These are phyloP conservation scores for Boletellus ananiceps DNA, from an alignment of 768 basidiomycete species.

Conservation along the genomic window DNA sequence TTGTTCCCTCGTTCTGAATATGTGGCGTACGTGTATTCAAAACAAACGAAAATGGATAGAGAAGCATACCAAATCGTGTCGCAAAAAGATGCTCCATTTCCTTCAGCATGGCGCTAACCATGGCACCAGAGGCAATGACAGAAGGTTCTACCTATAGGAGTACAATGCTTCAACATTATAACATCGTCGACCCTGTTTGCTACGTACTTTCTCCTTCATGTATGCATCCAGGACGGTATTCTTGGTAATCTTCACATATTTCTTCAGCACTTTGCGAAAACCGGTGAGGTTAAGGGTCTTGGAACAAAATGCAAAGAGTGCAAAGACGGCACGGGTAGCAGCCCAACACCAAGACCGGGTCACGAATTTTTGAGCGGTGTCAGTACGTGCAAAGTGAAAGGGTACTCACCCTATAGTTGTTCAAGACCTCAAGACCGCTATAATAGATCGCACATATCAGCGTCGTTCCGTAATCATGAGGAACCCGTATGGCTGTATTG, in stretches of 20 bases:
- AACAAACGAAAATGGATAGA: background rate
- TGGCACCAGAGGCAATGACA: conserved; percentile 59
- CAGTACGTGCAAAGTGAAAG: background rate
- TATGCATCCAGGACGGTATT: conserved; percentile 72
- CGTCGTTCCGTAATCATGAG: background rate
- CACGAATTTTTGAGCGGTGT: background rate
- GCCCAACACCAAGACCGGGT: background rate
- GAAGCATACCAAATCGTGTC: conserved; percentile 62
- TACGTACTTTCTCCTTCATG: conserved; percentile 67
- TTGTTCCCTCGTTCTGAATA: conserved; percentile 59
- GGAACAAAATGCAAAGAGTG: background rate
- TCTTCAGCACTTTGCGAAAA: conserved; percentile 81
- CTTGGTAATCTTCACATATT: conserved; percentile 77
- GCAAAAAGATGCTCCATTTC: conserved; percentile 79
- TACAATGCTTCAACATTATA: background rate
- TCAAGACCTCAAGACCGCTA: conserved; percentile 77
- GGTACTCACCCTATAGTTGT: conserved; percentile 74
- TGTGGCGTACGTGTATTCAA: background rate
- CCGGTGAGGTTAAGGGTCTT: conserved; percentile 87
- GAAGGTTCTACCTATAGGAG: conserved; percentile 57
- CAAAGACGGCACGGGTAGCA: background rate
- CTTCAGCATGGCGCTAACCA: conserved; percentile 62
- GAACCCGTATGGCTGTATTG: background rate
- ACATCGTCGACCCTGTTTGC: background rate
- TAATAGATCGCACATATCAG: conserved; percentile 9